Percentiles rank a stretch among this genome's conserved stretches.
These are phyloP conservation scores for Rhodotorula toruloides DNA, from an alignment of 768 basidiomycete genomes.

Conservation along the genomic window DNA sequence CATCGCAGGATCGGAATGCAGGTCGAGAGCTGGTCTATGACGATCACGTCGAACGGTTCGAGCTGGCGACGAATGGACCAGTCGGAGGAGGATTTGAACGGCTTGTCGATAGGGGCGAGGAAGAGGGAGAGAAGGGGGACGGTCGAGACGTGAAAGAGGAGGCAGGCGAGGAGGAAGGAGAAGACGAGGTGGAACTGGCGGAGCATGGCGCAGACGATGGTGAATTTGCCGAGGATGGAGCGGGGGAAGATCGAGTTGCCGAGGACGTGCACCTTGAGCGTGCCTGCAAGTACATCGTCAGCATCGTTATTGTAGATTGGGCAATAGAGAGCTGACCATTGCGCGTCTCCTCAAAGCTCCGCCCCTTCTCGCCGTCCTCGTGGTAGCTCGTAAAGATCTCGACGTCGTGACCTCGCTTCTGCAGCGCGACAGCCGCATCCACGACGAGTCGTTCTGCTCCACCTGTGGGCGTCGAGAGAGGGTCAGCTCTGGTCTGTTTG, in stretches of 20 bases:
- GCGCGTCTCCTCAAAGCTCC: slow-evolving; percentile 85
- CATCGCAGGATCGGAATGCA: slow-evolving; percentile 75
- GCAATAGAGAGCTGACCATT: slow-evolving; percentile 57
- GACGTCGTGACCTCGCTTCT: slow-evolving; percentile 74
- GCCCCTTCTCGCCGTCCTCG: slow-evolving; percentile 57
- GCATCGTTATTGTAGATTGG: not conserved
- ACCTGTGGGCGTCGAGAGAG: slow-evolving; percentile 52
- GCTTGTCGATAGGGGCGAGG: slow-evolving; percentile 13
- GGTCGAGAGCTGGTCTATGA: slow-evolving; percentile 92
- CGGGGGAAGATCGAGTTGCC: slow-evolving; percentile 73
- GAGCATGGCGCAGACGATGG: slow-evolving; percentile 80
- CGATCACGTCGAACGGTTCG: slow-evolving; percentile 64
- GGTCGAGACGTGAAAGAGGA: slow-evolving; percentile 38
- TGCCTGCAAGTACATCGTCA: slow-evolving; percentile 54
- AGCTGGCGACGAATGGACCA: slow-evolving; percentile 30
- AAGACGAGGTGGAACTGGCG: slow-evolving; percentile 76
- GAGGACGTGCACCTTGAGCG: slow-evolving; percentile 65
- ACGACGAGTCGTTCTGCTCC: slow-evolving; percentile 93
- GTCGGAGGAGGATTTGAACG: slow-evolving; percentile 29
- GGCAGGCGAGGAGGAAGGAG: slow-evolving; percentile 54
- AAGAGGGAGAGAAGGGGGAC: slow-evolving; percentile 34
- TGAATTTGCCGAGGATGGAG: slow-evolving; percentile 69
- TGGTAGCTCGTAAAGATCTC: slow-evolving; percentile 91
- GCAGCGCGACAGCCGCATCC: slow-evolving; percentile 85
- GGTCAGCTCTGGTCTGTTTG: not conserved